Conservation (phyloP, 2,329 filamentous ascomycete genomes). For the Trichoderma simmonsii region DNA sequence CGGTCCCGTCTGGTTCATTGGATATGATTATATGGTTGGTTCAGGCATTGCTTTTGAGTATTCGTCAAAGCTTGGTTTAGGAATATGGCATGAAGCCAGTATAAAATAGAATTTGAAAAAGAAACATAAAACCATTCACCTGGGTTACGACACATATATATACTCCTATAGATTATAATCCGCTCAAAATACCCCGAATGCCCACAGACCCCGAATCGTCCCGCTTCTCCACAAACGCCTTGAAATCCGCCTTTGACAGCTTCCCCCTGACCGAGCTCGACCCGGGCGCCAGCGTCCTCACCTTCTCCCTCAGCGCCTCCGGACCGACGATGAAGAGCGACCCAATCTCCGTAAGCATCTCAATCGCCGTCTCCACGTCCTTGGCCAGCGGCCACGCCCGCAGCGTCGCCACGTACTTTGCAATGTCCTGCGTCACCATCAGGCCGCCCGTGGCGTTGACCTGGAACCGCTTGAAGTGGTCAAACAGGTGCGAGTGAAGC, state of each 20-base stretch:
- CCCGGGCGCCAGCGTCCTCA: conserved; percentile 53
- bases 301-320: conserved; percentile 70
- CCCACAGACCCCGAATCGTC: conserved; percentile 80
- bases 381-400: conserved; percentile 75
- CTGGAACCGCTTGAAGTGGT: conserved; percentile 91
- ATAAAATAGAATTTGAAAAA: background rate
- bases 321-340: conserved; percentile 92
- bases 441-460: conserved; percentile 91
- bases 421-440: conserved; percentile 94
- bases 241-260: conserved; percentile 67
- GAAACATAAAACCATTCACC: background rate
- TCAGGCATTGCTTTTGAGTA: background rate
- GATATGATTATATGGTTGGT: too few species aligned
- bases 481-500: conserved; percentile 74
- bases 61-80: background rate
- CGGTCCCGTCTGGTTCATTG: background rate
- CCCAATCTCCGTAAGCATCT: conserved; percentile 88
- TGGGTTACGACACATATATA: background rate
- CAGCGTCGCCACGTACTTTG: conserved; percentile 84
- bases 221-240: conserved; percentile 77
- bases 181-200: conserved; percentile 77
- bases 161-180: conserved; percentile 41
- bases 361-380: conserved; percentile 66
- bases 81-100: background rate
- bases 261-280: conserved; percentile 47